Percentiles rank a stretch among this genome's conserved stretches.
phyloP scores from a whole-genome alignment of 2,329 filamentous ascomycete genomes.

The Ophiostoma quercus region DNA sequence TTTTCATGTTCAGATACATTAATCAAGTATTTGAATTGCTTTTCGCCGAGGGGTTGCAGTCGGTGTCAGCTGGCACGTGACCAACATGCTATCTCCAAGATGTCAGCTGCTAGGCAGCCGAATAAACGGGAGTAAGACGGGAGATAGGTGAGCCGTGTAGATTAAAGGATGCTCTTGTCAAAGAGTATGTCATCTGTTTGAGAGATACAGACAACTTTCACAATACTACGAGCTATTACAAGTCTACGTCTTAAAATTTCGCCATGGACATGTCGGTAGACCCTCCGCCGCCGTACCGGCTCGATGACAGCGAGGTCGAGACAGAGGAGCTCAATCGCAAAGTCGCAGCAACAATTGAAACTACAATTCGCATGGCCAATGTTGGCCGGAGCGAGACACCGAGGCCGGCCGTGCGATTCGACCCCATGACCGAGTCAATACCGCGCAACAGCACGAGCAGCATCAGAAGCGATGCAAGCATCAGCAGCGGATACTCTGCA shows the following conservation, averaged over 20 bases:
- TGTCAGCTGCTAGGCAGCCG: background rate
- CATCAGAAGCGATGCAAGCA: background rate
- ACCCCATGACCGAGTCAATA: background rate
- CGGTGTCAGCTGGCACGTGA: background rate
- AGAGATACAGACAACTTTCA: background rate
- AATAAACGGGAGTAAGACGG: background rate
- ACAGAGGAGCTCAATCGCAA: background rate
- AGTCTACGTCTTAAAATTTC: background rate
- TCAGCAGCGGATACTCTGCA: conserved; percentile 1
- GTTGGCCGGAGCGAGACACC: background rate
- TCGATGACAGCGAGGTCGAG: background rate
- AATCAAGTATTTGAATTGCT: too few species aligned
- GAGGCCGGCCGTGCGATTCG: background rate
- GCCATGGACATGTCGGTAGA: background rate
- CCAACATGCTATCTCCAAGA: too few species aligned
- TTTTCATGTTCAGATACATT: too few species aligned
- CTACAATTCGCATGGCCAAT: background rate
- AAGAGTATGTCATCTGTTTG: background rate
- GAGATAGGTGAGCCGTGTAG: background rate
- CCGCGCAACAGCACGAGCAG: conserved; percentile 5
- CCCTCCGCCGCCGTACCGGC: background rate
- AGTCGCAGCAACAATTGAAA: background rate
- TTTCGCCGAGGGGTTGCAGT: background rate
- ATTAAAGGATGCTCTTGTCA: background rate
- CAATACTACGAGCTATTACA: background rate